Evolutionary conservation across 2,329 filamentous ascomycete species (phyloP), one percentile per base, ranked within the genome.

Genomic region (Hypoxylon sp.): DNA sequence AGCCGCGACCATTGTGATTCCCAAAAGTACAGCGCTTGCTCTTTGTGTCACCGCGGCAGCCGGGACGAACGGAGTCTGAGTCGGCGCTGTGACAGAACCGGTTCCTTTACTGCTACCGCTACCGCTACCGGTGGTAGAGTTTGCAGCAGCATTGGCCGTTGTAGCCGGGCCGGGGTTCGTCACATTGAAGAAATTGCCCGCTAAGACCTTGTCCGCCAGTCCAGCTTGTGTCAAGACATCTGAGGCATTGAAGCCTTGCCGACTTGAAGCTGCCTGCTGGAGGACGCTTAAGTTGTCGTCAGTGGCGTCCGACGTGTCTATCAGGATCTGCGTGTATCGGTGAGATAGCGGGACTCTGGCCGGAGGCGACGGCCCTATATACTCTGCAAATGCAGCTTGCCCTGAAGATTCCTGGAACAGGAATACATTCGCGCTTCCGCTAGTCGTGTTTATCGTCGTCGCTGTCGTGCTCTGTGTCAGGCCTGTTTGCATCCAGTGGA

Each of bases 401-500:
- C 66, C 70, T 52, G 45, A 41, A 1, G 73, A 56, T 6, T 65
- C 66, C 46, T 73, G 51, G 30, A 78, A 62, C n/a, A 70, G 43
- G 50, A 74, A 76, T 0, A 60, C 73, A 5, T 62, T 70, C 10
- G 53, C 52, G 23, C 67, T 65, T 21, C 74, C 75, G 7, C 56
- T 53, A 4, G 71, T 73, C 4, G 72, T 72, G 51, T 72, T 74
- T 28, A 76, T 30, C 5, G 66, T 11, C 21, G 66, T 65, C 14
- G 75, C 64, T 21, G 70, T 65, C 5, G 71, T 65, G 62, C 68
- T 74, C 48, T 75, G 74, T 23, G 71, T 76, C 23, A 83, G 74
- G n/a, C 75, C 79, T 1, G 76, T 80, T 74, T 83, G 81, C 75
- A 82, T 73, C 81, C 81, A 83, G 75, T 82, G 80, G 43, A 83